Evolutionary conservation across 192 early-diverging fungal species (phyloP), one percentile per base, ranked within the genome.

Genomic region (Bifiguratus adelaidae): DNA sequence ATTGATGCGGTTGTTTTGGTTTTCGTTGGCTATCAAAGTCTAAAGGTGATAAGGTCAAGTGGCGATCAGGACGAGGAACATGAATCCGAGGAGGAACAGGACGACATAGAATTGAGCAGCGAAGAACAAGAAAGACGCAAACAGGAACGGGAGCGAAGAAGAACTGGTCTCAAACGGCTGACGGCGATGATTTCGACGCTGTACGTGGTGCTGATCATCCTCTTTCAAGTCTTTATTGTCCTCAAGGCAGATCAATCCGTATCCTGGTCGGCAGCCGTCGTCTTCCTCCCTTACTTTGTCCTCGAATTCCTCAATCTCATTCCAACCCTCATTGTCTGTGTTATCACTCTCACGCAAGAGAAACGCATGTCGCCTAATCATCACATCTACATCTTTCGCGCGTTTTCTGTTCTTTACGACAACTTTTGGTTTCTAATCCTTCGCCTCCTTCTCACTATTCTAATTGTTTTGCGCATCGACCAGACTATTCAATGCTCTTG

Each of bases 211-310:
- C 55, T 88, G 40, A 44, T 83, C 22, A 58, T 73, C 6, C 46
- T 73, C 1, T 93, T 94, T 69, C 85, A 93, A 52, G 65, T 88
- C 21, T 68, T 86, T 51, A 57, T 96, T 27, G 81, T 82, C 12
- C 55, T 86, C 32, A 64, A 70, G 40, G 63, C 89, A 20, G 85
- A 97, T 54, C 58, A 70, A n/a, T 42, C 53, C 13, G 63, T 83
- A 19, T 54, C 38, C 19, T 82, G 77, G 72, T 68, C 71, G 2
- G 83, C 77, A 41, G 71, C 67, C 28, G 47, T 72, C 0, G 81
- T 93, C 1, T 89, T 89, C 61, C 59, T 74, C 18, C 91, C 91
- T 19, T 92, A 86, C 71, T 87, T 90, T 53, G 36, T 83, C n/a
- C 46, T 92, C 8, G 91, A 97, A 49, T 68, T 50, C 12, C 63